These are phyloP conservation scores for Candida succiphila DNA, from an alignment of 805 yeast genomes.

Conservation along the genomic window DNA sequence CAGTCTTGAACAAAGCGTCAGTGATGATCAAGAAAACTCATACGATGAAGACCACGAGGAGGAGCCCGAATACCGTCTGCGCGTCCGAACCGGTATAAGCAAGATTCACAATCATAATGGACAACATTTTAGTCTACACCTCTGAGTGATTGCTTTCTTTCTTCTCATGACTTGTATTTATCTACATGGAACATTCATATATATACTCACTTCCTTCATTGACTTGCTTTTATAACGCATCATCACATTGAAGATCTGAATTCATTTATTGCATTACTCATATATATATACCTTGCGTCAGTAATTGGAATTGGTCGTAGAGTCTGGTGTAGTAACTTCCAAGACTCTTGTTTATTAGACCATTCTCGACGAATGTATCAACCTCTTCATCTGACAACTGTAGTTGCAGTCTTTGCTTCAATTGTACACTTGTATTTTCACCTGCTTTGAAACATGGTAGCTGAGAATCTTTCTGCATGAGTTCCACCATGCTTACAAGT, in stretches of 20 bases:
- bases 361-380: slow-evolving; percentile 69
- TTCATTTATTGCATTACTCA: no score
- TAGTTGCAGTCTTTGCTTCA: slow-evolving; percentile 75
- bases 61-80: slow-evolving; percentile 28
- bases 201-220: no score
- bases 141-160: no score
- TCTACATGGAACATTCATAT: no score
- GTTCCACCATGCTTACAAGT: slow-evolving; percentile 73
- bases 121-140: slow-evolving; percentile 11
- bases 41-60: slow-evolving; percentile 1
- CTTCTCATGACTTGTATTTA: no score
- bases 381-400: slow-evolving; percentile 64
- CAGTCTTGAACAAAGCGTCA: background rate
- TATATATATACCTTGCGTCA: slow-evolving; percentile 91
- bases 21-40: background rate
- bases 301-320: slow-evolving; percentile 89
- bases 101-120: slow-evolving; percentile 32
- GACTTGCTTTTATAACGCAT: no score
- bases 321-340: slow-evolving; percentile 86
- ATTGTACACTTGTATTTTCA: slow-evolving; percentile 65
- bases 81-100: slow-evolving; percentile 31
- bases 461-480: slow-evolving; percentile 87
- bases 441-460: slow-evolving; percentile 92
- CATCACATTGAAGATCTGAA: no score
- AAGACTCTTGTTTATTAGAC: slow-evolving; percentile 67